Conservation (phyloP, 805 yeast genomes). For the Nakazawaea laoshanensis region DNA sequence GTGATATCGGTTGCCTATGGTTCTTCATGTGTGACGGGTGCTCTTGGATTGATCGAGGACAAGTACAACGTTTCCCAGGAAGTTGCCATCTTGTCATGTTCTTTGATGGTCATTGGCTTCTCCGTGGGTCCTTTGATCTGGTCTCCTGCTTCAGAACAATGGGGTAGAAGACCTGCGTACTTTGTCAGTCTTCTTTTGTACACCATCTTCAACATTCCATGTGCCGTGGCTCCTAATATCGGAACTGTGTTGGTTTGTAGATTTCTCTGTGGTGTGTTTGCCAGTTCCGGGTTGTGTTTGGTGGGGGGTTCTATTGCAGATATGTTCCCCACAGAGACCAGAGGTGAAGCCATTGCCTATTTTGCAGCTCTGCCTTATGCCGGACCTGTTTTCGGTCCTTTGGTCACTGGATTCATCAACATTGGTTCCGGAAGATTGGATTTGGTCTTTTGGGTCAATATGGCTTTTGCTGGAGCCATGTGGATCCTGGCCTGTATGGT, state of each 20-base stretch:
- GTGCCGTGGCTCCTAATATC: conserved; percentile 77
- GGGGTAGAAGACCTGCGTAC: conserved; percentile 82
- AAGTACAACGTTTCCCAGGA: conserved; percentile 64
- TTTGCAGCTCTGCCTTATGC: conserved; percentile 90
- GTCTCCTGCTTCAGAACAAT: conserved; percentile 83
- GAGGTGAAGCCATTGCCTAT: conserved; percentile 86
- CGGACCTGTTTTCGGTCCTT: conserved; percentile 87
- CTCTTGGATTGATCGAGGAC: conserved; percentile 58
- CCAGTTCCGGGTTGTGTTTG: conserved; percentile 73
- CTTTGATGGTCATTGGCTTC: conserved; percentile 85
- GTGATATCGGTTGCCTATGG: conserved; percentile 93
- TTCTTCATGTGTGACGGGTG: conserved; percentile 85
- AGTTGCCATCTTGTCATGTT: conserved; percentile 73
- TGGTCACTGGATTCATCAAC: conserved; percentile 80
- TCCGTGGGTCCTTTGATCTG: conserved; percentile 81
- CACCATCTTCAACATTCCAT: conserved; percentile 76
- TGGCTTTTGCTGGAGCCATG: conserved; percentile 86
- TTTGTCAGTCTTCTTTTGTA: conserved; percentile 68
- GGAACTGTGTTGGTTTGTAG: conserved; percentile 77
- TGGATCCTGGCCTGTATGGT: conserved; percentile 56
- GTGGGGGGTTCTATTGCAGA: conserved; percentile 93
- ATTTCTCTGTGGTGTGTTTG: conserved; percentile 80
- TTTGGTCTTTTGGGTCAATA: conserved; percentile 79
- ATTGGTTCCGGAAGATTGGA: conserved; percentile 63
- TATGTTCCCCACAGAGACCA: conserved; percentile 68